A percentile compares a stretch with the other conserved stretches of the same genome.
Evolutionary conservation across 805 yeast species (phyloP).

Genomic region (Tetrapisispora arboricola): DNA sequence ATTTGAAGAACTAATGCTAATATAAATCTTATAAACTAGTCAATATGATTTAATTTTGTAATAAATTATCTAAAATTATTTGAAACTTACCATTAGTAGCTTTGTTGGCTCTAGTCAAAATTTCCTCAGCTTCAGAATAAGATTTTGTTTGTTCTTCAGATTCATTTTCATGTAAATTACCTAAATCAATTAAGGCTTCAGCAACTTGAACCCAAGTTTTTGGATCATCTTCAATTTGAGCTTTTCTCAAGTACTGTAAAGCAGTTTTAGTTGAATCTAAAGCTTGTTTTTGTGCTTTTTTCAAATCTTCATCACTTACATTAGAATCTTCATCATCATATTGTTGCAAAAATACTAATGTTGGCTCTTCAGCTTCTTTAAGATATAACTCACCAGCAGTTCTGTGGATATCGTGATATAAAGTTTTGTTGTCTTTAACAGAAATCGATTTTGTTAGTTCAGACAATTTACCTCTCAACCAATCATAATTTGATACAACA

Average conservation of each 20-base stretch:
- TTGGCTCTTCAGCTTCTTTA: slow-evolving; percentile 55
- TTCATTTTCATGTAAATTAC: slow-evolving; percentile 59
- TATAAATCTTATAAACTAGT: too few species aligned
- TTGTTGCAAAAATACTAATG: slow-evolving; percentile 45
- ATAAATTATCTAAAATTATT: slow-evolving; percentile 48
- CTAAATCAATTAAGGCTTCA: slow-evolving; percentile 73
- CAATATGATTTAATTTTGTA: slow-evolving; percentile 18
- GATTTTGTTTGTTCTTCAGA: slow-evolving; percentile 54
- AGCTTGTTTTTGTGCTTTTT: slow-evolving; percentile 42
- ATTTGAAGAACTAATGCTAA: too few species aligned
- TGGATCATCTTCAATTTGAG: slow-evolving; percentile 65
- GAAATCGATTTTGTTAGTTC: slow-evolving; percentile 11
- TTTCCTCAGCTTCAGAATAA: slow-evolving; percentile 60
- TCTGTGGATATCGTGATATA: slow-evolving; percentile 35
- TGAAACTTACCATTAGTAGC: slow-evolving; percentile 71
- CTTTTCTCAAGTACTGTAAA: slow-evolving; percentile 43
- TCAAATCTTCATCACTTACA: slow-evolving; percentile 14
- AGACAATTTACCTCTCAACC: slow-evolving; percentile 32
- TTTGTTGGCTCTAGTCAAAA: slow-evolving; percentile 61
- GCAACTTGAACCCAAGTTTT: slow-evolving; percentile 76
- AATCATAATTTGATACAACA: slow-evolving; percentile 38
- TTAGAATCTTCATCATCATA: slow-evolving; percentile 35
- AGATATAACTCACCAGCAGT: slow-evolving; percentile 54
- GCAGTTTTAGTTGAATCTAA: slow-evolving; percentile 42
- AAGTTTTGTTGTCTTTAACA: slow-evolving; percentile 11